Conservation (phyloP, 306 rosid species). For the Prunus mongolica region DNA sequence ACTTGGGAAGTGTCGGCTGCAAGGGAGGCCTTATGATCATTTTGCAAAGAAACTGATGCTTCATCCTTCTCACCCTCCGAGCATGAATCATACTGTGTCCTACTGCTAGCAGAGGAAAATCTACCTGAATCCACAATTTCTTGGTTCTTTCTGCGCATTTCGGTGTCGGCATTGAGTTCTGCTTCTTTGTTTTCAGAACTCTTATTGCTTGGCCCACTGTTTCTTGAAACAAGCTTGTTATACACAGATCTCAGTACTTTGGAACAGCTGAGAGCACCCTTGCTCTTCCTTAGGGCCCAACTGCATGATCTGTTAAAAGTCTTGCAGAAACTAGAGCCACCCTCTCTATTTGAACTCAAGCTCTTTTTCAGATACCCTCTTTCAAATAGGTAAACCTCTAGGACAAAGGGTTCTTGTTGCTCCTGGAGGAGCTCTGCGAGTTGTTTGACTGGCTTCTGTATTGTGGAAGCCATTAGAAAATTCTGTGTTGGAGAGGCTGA, state of each 20-base stretch:
- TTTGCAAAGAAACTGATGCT: slow-evolving; percentile 1
- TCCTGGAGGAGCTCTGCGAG: slow-evolving; percentile 65
- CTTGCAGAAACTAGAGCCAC: slow-evolving; percentile 8
- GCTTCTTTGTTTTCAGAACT: slow-evolving; percentile 15
- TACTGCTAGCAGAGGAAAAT: slow-evolving; percentile 52
- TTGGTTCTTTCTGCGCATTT: slow-evolving; percentile 10
- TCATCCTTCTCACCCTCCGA: slow-evolving; percentile 40
- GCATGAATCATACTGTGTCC: slow-evolving; percentile 49
- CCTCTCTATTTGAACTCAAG: not conserved
- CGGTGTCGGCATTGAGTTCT: slow-evolving; percentile 18
- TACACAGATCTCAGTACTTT: slow-evolving; percentile 37
- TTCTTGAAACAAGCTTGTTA: slow-evolving; percentile 39
- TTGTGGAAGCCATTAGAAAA: slow-evolving; percentile 50
- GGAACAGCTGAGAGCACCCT: slow-evolving; percentile 30
- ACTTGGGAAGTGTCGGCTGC: slow-evolving; percentile 30
- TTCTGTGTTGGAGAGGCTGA: slow-evolving; percentile 8
- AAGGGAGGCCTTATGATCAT: slow-evolving; percentile 16
- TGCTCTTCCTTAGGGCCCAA: slow-evolving; percentile 22
- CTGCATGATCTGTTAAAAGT: slow-evolving; percentile 21
- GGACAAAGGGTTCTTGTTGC: slow-evolving; percentile 75
- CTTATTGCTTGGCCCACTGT: slow-evolving; percentile 14
- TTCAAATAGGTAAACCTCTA: slow-evolving; percentile 62
- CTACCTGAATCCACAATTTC: slow-evolving; percentile 36
- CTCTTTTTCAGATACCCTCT: slow-evolving; percentile 43
- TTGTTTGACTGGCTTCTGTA: slow-evolving; percentile 42